Conservation (phyloP, 208 protist genomes). For the Crithidia thermophila region DNA sequence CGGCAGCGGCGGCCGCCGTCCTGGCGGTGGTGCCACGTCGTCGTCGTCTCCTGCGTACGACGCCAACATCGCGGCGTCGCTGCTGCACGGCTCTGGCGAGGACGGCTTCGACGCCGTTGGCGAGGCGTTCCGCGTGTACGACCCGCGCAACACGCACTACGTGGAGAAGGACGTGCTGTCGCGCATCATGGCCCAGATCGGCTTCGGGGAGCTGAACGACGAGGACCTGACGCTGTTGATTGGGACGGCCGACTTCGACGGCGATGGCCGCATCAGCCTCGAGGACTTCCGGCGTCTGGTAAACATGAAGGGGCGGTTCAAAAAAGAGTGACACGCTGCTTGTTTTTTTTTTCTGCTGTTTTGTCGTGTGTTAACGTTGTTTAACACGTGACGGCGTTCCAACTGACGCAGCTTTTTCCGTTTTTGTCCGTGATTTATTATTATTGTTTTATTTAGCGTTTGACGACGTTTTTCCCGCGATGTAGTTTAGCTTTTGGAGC, state of each 20-base stretch:
- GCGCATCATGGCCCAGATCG: slow-evolving; percentile 87
- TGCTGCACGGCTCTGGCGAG: not conserved
- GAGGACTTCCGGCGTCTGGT: slow-evolving; percentile 91
- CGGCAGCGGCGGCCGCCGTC: not conserved
- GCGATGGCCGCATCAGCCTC: slow-evolving; percentile 91
- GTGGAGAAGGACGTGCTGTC: slow-evolving; percentile 82
- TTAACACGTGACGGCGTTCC: too few relatives aligned
- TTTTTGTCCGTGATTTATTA: not conserved
- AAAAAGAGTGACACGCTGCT: slow-evolving; percentile 8
- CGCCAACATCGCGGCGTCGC: not conserved
- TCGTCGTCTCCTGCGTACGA: too few relatives aligned
- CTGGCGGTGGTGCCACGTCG: too few relatives aligned
- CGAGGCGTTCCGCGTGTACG: slow-evolving; percentile 93
- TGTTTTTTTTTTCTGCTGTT: slow-evolving; percentile 18
- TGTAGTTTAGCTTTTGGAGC: not conserved
- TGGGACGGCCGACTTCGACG: slow-evolving; percentile 92
- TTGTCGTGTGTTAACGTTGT: slow-evolving; percentile 8
- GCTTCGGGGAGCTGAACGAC: slow-evolving; percentile 79
- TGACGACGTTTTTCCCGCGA: not conserved
- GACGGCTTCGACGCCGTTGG: slow-evolving; percentile 73
- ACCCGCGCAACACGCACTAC: slow-evolving; percentile 82
- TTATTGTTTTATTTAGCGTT: not conserved
- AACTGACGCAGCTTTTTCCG: too few relatives aligned
- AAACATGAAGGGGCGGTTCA: slow-evolving; percentile 67
- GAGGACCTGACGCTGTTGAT: slow-evolving; percentile 91